Evolutionary conservation across 2,329 filamentous ascomycete genomes (phyloP).

Genomic region (Trichothecium roseum): DNA sequence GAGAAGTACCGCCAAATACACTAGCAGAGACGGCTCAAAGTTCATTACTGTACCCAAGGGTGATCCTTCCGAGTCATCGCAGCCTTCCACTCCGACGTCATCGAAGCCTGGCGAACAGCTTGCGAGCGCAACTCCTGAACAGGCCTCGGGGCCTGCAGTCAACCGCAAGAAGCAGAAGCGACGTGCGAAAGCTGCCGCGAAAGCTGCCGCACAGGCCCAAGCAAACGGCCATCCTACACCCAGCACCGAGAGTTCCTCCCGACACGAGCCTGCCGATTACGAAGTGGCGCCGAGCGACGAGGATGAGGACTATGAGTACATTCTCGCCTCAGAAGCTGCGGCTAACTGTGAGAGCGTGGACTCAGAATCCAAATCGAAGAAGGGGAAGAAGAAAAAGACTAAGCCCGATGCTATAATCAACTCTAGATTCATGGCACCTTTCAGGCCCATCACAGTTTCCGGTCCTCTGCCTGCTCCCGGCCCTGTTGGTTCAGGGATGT

Average conservation of each 20-base stretch:
- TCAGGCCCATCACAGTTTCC: slow-evolving; percentile 8
- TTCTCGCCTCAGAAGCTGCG: slow-evolving; percentile 19
- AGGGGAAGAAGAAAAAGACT: slow-evolving; percentile 60
- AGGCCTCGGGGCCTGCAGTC: slow-evolving; percentile 37
- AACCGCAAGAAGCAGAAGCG: slow-evolving; percentile 96
- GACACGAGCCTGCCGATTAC: slow-evolving; percentile 25
- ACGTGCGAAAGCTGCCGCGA: slow-evolving; percentile 72
- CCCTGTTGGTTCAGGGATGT: slow-evolving; percentile 31
- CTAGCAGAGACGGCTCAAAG: slow-evolving; percentile 60
- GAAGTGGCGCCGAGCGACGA: slow-evolving; percentile 48
- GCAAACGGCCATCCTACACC: slow-evolving; percentile 30
- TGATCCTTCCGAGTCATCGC: slow-evolving; percentile 39
- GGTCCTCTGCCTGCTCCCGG: neutral
- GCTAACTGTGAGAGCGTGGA: slow-evolving; percentile 8
- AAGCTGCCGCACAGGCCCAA: slow-evolving; percentile 37
- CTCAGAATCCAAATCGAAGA: slow-evolving; percentile 36
- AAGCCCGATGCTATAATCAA: slow-evolving; percentile 12
- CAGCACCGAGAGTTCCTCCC: slow-evolving; percentile 10
- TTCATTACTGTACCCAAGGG: slow-evolving; percentile 55
- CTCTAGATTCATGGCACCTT: too few species aligned
- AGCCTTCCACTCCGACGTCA: slow-evolving; percentile 39
- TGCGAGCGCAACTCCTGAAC: slow-evolving; percentile 16
- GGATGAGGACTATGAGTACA: slow-evolving; percentile 33
- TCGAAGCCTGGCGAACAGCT: slow-evolving; percentile 23
- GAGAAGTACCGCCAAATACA: slow-evolving; percentile 48